These are phyloP conservation scores for Chionographis japonica DNA, from an alignment of 106 monocot genomes.

Conservation along the genomic window DNA sequence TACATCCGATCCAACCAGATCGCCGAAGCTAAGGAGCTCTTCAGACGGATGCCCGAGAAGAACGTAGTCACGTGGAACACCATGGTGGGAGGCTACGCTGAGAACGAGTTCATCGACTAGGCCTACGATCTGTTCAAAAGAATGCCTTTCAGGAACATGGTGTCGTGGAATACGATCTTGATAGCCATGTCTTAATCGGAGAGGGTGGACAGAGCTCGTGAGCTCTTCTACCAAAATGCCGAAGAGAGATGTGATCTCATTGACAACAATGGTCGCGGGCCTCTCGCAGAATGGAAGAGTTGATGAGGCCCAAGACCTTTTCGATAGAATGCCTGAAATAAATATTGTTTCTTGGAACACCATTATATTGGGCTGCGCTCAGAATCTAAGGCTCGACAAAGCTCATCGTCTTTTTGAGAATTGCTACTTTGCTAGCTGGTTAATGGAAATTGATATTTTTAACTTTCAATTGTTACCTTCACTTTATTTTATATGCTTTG, in stretches of 20 bases:
- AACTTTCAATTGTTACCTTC: too few species aligned
- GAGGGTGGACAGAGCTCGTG: constrained; percentile 21
- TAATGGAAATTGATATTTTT: too few species aligned
- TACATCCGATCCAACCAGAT: constrained; percentile 24
- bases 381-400: constrained; percentile 40
- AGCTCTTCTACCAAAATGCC: constrained; percentile 31
- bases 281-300: constrained; percentile 40
- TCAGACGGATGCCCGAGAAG: constrained; percentile 47
- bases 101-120: constrained; percentile 12
- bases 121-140: constrained; percentile 26
- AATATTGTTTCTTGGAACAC: constrained; percentile 62
- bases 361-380: constrained; percentile 49
- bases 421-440: too few species aligned
- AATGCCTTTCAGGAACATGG: constrained; percentile 45
- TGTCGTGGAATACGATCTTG: constrained; percentile 58
- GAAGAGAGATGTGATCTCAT: constrained; percentile 50
- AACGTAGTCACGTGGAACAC: constrained; percentile 60
- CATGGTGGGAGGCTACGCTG: constrained; percentile 36
- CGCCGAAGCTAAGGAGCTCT: constrained; percentile 40
- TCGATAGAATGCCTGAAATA: constrained; percentile 45
- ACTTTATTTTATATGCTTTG: too few species aligned
- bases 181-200: constrained; percentile 27
- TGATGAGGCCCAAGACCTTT: constrained; percentile 32
- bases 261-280: constrained; percentile 46
- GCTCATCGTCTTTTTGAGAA: constrained; percentile 37